A percentile compares a stretch with the other conserved stretches of the same genome.
phyloP scores from a whole-genome alignment of 2,329 filamentous ascomycete genomes.

The Colletotrichum sansevieriae region DNA sequence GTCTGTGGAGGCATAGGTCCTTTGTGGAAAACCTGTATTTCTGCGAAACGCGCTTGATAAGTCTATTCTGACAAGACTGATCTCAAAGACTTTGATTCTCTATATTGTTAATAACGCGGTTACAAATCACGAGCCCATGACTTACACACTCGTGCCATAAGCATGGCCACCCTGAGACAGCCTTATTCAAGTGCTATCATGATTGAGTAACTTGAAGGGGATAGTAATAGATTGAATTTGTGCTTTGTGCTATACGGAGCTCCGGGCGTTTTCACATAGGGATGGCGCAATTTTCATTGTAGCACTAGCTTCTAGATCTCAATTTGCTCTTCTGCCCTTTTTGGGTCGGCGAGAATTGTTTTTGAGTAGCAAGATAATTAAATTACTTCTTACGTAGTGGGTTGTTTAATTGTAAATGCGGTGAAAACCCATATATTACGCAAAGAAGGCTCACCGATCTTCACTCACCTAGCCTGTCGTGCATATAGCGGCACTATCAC shows the following conservation, averaged over 20 bases:
- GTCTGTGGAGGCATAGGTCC: too few relatives aligned
- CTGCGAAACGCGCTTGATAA: too few relatives aligned
- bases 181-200: background rate
- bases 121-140: background rate
- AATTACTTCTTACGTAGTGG: background rate
- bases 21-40: too few relatives aligned
- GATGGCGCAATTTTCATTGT: background rate
- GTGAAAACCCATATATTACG: background rate
- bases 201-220: background rate
- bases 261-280: background rate
- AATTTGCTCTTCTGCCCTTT: background rate
- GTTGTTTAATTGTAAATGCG: background rate
- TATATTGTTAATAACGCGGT: too few relatives aligned
- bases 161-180: background rate
- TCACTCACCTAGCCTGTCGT: background rate
- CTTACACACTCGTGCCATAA: background rate
- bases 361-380: background rate
- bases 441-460: background rate
- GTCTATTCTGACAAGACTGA: too few relatives aligned
- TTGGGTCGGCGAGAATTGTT: background rate
- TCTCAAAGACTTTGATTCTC: too few relatives aligned
- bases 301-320: background rate
- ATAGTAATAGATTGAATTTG: background rate
- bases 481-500: background rate
- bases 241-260: background rate